phyloP scores from a whole-genome alignment of 2,329 filamentous ascomycete species.

The Alternaria conjuncta region DNA sequence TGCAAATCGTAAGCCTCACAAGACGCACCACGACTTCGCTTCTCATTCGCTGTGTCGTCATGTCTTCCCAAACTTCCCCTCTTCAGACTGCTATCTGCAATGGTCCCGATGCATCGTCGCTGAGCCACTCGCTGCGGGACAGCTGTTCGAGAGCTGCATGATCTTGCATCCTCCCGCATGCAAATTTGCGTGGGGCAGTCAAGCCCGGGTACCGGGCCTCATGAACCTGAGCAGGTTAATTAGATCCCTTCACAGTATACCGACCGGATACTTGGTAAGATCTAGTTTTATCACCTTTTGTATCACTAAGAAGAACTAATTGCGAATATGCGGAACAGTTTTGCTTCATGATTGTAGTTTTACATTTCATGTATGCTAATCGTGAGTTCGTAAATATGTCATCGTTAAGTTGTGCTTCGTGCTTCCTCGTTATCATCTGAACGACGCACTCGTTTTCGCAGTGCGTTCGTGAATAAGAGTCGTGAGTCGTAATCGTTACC shows the following conservation, averaged over 20 bases:
- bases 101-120: constrained; percentile 1
- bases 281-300: background rate
- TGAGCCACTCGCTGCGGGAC: constrained; percentile 35
- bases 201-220: background rate
- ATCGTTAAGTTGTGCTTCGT: background rate
- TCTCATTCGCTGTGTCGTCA: background rate
- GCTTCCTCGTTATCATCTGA: background rate
- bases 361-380: constrained; percentile 8
- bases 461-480: background rate
- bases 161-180: constrained; percentile 18
- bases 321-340: background rate
- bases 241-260: background rate
- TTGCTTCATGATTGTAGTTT: constrained; percentile 2
- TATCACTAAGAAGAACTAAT: background rate
- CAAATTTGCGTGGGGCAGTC: constrained; percentile 15
- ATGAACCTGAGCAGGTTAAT: background rate
- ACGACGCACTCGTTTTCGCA: background rate
- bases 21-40: constrained; percentile 34
- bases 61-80: background rate
- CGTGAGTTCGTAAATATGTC: background rate
- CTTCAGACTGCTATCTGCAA: background rate
- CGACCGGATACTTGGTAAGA: background rate
- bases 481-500: constrained; percentile 1
- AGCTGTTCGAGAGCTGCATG: constrained; percentile 28
- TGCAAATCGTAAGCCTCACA: background rate